These are phyloP conservation scores for Coemansia sp. DNA, from an alignment of 192 early-diverging fungal species.

Conservation along the genomic window DNA sequence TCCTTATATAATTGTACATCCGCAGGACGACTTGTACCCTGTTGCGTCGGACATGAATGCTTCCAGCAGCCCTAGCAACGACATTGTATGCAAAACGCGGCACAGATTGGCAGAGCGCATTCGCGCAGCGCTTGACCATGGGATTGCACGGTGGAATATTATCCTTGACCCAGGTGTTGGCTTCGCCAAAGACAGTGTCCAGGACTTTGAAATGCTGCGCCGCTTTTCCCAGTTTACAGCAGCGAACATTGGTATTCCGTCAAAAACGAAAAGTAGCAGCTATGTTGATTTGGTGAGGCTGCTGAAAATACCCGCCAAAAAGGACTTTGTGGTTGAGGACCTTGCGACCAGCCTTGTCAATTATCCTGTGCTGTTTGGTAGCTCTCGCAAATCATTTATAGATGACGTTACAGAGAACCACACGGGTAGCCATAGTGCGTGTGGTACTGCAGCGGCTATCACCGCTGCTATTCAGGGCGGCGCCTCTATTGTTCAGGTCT, in stretches of 20 bases:
- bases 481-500: slow-evolving; percentile 83
- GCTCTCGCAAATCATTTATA: slow-evolving; percentile 90
- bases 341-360: slow-evolving; percentile 50
- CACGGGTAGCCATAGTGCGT: slow-evolving; percentile 69
- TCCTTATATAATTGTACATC: slow-evolving; percentile 96
- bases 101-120: slow-evolving; percentile 67
- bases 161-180: slow-evolving; percentile 96
- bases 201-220: slow-evolving; percentile 84
- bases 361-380: slow-evolving; percentile 84
- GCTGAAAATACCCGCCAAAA: slow-evolving; percentile 14
- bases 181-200: slow-evolving; percentile 87
- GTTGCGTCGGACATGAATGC: slow-evolving; percentile 84
- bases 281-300: neutral
- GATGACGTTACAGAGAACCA: slow-evolving; percentile 66
- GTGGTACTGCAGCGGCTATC: slow-evolving; percentile 88
- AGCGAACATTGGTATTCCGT: slow-evolving; percentile 27
- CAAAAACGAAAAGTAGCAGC: slow-evolving; percentile 12
- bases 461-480: slow-evolving; percentile 78
- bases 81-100: slow-evolving; percentile 71
- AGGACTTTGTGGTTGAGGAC: slow-evolving; percentile 41
- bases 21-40: slow-evolving; percentile 86
- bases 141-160: slow-evolving; percentile 94
- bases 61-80: slow-evolving; percentile 61
- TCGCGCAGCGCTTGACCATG: slow-evolving; percentile 68
- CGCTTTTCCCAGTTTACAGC: slow-evolving; percentile 60